These are phyloP conservation scores for Leucogyrophana mollusca DNA, from an alignment of 768 basidiomycete genomes.

Conservation along the genomic window DNA sequence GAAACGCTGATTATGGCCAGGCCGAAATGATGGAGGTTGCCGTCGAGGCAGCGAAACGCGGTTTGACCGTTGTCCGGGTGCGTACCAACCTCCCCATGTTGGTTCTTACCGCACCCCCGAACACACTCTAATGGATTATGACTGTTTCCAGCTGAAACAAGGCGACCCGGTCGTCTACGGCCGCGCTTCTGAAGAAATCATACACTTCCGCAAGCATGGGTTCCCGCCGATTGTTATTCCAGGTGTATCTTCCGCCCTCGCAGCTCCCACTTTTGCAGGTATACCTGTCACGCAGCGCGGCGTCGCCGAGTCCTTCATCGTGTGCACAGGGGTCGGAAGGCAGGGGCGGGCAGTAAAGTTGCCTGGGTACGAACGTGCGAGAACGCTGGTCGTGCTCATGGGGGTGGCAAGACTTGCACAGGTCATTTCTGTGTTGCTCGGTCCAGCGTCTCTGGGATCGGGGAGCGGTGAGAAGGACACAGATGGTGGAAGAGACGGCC, in stretches of 20 bases:
- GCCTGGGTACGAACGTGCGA: slow-evolving; percentile 82
- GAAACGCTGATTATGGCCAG: slow-evolving; percentile 94
- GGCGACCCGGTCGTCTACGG: slow-evolving; percentile 97
- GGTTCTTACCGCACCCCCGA: neutral
- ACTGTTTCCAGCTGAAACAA: slow-evolving; percentile 74
- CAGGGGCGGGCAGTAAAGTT: slow-evolving; percentile 78
- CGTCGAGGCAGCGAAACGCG: slow-evolving; percentile 74
- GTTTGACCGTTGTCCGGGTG: slow-evolving; percentile 85
- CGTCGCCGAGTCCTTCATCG: slow-evolving; percentile 82
- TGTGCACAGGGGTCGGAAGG: slow-evolving; percentile 94
- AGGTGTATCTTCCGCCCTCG: slow-evolving; percentile 86
- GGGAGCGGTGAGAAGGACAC: slow-evolving; percentile 14
- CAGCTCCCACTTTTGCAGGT: slow-evolving; percentile 84
- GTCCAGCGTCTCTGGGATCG: slow-evolving; percentile 13
- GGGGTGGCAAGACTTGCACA: slow-evolving; percentile 83
- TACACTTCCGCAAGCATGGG: slow-evolving; percentile 86
- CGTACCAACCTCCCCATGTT: slow-evolving; percentile 28
- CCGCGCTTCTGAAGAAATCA: slow-evolving; percentile 90
- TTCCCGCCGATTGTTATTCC: slow-evolving; percentile 85
- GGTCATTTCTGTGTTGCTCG: slow-evolving; percentile 62
- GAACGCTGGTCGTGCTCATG: slow-evolving; percentile 90
- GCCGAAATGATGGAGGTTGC: slow-evolving; percentile 93
- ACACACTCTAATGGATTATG: neutral
- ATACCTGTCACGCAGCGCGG: slow-evolving; percentile 97
- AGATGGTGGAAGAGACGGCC: slow-evolving; percentile 48